Evolutionary conservation across 2,329 filamentous ascomycete genomes (phyloP), one percentile per base, ranked within the genome.

Genomic region (Magnaporthales sp.): DNA sequence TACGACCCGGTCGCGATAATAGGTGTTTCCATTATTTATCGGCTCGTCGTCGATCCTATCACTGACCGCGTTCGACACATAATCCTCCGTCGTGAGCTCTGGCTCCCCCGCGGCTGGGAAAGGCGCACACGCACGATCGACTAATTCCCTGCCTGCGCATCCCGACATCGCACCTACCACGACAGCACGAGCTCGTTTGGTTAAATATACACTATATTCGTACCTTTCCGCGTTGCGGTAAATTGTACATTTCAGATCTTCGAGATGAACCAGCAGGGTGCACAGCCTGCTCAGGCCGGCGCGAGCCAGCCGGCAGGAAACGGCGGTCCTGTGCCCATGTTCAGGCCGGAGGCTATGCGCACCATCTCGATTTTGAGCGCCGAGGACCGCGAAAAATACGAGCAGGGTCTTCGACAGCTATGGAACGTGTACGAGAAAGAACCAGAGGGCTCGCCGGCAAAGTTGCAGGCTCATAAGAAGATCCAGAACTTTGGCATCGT

Each of bases 401-500:
- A 88, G 70, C 75, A 78, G 2, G 86, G 86, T 1, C 76, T 89
- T 0, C 77, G 79, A 10, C 72, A 76, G 1, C 76, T 89, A 0
- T 89, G 85, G 82, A 79, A 76, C 26, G 79, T 84, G 56, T 81
- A 84, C 62, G 81, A 84, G 67, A 81, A 78, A 24, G 75, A 78
- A 0, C 74, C 80, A 0, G 77, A 79, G 1, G 82, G 83, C 26
- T 84, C 83, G 3, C 71, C 72, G 0, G 80, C 83, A 26, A 81
- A 87, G 62, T 74, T 79, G 27, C 77, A 78, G 0, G 86, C 86
- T 0, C 82, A 81, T 69, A 80, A 80, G 56, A 89, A 88, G 75
- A 84, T 89, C 26, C 74, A 77, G 7, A 85, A 89, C 9, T 89
- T 89, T 72, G 86, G 86, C 0, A 80, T 80, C 60, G 86, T 86